Evolutionary conservation across 352 stramenopile genomes (phyloP), one percentile per base, ranked within the genome.

Genomic region (Phytophthora megakarya): DNA sequence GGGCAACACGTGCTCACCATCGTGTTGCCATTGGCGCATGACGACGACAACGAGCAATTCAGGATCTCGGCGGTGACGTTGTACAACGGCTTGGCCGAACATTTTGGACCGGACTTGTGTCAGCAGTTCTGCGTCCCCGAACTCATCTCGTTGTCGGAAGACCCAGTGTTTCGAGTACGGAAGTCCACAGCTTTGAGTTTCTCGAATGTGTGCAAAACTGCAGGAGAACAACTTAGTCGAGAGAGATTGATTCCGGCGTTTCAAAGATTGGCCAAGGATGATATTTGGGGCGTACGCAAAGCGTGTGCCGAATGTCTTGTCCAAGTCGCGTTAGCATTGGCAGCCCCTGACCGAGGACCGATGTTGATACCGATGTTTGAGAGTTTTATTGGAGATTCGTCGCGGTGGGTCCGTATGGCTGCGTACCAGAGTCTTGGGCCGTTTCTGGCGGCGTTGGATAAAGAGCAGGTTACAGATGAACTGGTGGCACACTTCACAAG

Each of bases 241-340:
- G 87, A 96, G 40, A 78, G 90, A 15, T 72, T 98, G 8, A 62
- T 99, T 15, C 94, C 95, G 5, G 86, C 90, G 1, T 98, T 98
- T 76, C 78, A 95, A 49, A 61, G 78, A 37, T 82, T 98, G 1
- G 89, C 87, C n/a, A 87, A 86, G 16, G 95, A 99, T 71, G 92
- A 98, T 63, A 97, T 98, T 47, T 98, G 95, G 76, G 86, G 90
- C 26, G 93, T 98, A 19, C 88, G 93, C 5, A 97, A 97, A 67
- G 90, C 92, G 2, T 98, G 92, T 57, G 93, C 92, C 1, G 93
- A 98, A 75, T 94, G 79, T 39, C 65, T 98, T 19, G 89, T 96
- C 18, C 80, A 82, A 48, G 87, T 99, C 16, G 77, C 93, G 5
- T 82, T 98, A 63, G 84, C 87, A 6, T 59, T 98, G 10, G 74